Base-by-base conservation (phyloP, 768 basidiomycete genomes). In the Tulasnella calospora region DNA sequence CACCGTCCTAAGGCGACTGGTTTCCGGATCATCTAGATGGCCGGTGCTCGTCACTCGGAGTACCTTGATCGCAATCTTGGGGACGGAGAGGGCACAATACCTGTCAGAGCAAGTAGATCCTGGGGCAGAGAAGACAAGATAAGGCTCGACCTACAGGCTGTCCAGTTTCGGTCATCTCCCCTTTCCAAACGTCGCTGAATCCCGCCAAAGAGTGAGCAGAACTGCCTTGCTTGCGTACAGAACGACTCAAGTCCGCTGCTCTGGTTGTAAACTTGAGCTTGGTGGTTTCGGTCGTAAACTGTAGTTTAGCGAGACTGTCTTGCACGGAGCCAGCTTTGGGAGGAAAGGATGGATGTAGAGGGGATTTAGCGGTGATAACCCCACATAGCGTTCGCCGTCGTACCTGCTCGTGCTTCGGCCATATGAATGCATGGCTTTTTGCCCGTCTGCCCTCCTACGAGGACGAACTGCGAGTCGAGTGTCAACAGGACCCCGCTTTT, bases 61-160 rank as follows among this genome's bases (percentile, higher is more conserved):
- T 35, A 61, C 75, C n/a, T 76, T 76, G n/a, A 76, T 61, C 7
- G 75, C 75, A 61, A 76, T 61, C 75, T 76, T 40, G 7, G 27
- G 27, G 61, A 35, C n/a, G n/a, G 51, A 4, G 33, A 13, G n/a
- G 12, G 7, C 5, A 3, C 30, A 35, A 17, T 9, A 19, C 6
- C 2, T 13, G 33, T 51, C n/a, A 67, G 27, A 33, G 9, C 12
- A 35, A 67, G 30, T 8, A 27, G 4, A 17, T 19, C 33, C 2
- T 17, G 30, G 30, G 15, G 61, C 5, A 67, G 61, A 67, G 61
- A 13, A 67, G 61, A 9, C 12, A 44, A 44, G 41, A 44, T 44
- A 44, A 44, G 44, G 44, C 44, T 44, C 44, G 44, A 13, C 61
- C 27, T 67, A 67, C 61, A 30, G 61, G 61, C 30, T 67, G n/a